These are phyloP conservation scores for Macrophomina phaseolina DNA, from an alignment of 2,329 filamentous ascomycete genomes.

Conservation along the genomic window DNA sequence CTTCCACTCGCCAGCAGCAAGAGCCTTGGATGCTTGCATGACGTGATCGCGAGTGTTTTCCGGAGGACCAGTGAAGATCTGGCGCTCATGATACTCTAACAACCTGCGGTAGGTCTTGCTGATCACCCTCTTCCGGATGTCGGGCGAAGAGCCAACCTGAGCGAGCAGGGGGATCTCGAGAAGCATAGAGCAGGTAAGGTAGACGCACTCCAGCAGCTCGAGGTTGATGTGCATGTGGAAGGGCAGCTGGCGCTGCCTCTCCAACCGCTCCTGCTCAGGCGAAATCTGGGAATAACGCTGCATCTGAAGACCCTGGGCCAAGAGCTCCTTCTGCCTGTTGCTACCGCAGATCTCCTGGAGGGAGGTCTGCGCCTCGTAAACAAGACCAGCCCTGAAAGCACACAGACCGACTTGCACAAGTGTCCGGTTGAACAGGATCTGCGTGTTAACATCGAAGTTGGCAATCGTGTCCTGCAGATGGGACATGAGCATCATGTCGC, in stretches of 20 bases:
- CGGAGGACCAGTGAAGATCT: conserved; percentile 97
- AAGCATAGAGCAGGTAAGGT: conserved; percentile 98
- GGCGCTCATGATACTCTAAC: conserved; percentile 98
- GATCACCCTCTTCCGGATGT: conserved; percentile 96
- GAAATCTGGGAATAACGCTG: conserved; percentile 96
- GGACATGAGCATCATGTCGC: conserved; percentile 99
- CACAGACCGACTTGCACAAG: conserved; percentile 97
- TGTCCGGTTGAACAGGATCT: conserved; percentile 98
- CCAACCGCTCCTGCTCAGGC: conserved; percentile 94
- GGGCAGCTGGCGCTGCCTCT: conserved; percentile 95
- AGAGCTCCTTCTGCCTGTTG: conserved; percentile 94
- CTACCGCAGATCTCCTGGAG: conserved; percentile 98
- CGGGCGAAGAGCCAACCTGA: conserved; percentile 93
- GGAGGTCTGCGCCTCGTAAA: conserved; percentile 97
- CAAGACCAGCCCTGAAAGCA: conserved; percentile 93
- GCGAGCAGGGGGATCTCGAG: conserved; percentile 96
- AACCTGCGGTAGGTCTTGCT: conserved; percentile 99
- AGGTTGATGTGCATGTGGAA: conserved; percentile 99
- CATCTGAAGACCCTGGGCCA: conserved; percentile 98
- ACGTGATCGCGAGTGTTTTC: conserved; percentile 99
- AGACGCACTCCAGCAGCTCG: conserved; percentile 96
- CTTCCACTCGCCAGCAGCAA: conserved; percentile 98
- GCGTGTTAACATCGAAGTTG: conserved; percentile 95
- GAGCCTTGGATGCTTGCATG: conserved; percentile 97
- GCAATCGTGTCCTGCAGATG: conserved; percentile 96